Conservation (phyloP, 2,329 filamentous ascomycete genomes). For the Penicillium aurantiogriseum region DNA sequence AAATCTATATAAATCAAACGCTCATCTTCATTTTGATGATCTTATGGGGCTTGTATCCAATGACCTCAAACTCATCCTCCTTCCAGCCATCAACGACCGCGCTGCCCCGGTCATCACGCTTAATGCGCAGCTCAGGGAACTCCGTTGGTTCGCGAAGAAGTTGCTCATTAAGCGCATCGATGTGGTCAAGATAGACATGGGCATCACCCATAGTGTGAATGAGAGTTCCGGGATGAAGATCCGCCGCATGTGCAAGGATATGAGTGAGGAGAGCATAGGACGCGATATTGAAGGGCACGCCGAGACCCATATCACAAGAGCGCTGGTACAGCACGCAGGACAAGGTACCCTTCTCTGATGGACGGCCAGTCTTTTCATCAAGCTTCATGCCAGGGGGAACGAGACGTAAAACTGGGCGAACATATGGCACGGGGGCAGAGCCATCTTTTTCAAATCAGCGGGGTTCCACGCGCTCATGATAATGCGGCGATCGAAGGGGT, state of each 20-base stretch:
- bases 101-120: constrained; percentile 64
- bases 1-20: constrained; percentile 53
- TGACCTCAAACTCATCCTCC: constrained; percentile 79
- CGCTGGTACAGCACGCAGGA: constrained; percentile 92
- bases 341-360: constrained; percentile 63
- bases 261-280: constrained; percentile 91
- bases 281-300: constrained; percentile 97
- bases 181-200: constrained; percentile 93
- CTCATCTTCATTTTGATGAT: constrained; percentile 98
- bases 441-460: constrained; percentile 80
- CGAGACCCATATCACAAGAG: constrained; percentile 94
- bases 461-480: constrained; percentile 95
- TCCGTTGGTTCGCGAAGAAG: constrained; percentile 73
- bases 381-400: constrained; percentile 51
- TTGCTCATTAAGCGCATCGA: constrained; percentile 81
- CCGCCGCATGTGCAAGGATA: constrained; percentile 86
- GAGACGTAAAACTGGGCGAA: constrained; percentile 95
- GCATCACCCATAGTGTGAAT: constrained; percentile 97
- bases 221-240: constrained; percentile 79
- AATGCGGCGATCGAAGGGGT: constrained; percentile 85
- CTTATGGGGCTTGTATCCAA: constrained; percentile 88
- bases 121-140: constrained; percentile 77
- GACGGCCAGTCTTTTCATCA: constrained; percentile 29
- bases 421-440: constrained; percentile 92
- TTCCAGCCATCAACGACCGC: constrained; percentile 95